Conservation (phyloP, 1,284 basidiomycete species). For the Leccinum variabile region DNA sequence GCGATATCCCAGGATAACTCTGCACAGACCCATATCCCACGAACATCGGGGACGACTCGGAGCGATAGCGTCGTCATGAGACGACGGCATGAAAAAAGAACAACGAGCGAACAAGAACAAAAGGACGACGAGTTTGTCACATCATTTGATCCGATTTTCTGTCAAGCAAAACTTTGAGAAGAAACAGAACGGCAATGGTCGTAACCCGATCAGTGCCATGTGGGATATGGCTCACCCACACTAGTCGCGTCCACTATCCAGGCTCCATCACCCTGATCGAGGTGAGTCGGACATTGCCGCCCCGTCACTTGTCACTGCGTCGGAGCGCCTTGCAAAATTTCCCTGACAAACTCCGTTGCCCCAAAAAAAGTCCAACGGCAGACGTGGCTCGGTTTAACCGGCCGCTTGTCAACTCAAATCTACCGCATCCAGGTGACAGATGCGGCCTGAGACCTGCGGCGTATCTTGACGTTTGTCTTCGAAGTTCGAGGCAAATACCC, state of each 20-base stretch:
- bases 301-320: neutral
- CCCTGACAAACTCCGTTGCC: neutral
- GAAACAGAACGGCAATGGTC: neutral
- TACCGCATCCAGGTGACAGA: slow-evolving; percentile 1
- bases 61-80: neutral
- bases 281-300: neutral
- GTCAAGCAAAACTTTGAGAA: slow-evolving; percentile 3
- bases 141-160: slow-evolving; percentile 11
- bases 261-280: neutral
- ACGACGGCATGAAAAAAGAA: slow-evolving; percentile 1
- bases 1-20: neutral
- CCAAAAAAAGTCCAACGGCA: neutral
- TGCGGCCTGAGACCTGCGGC: slow-evolving; percentile 4
- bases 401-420: neutral
- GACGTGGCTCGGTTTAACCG: neutral
- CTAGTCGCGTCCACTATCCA: neutral
- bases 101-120: neutral
- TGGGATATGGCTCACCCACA: neutral
- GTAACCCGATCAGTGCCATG: neutral
- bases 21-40: neutral
- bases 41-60: neutral
- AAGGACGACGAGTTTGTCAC: neutral
- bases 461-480: neutral
- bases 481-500: neutral
- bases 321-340: neutral